A percentile compares a stretch with the other conserved stretches of the same genome.
These are phyloP conservation scores for Lachnellula willkommii DNA, from an alignment of 2,329 filamentous ascomycete genomes.

Conservation along the genomic window DNA sequence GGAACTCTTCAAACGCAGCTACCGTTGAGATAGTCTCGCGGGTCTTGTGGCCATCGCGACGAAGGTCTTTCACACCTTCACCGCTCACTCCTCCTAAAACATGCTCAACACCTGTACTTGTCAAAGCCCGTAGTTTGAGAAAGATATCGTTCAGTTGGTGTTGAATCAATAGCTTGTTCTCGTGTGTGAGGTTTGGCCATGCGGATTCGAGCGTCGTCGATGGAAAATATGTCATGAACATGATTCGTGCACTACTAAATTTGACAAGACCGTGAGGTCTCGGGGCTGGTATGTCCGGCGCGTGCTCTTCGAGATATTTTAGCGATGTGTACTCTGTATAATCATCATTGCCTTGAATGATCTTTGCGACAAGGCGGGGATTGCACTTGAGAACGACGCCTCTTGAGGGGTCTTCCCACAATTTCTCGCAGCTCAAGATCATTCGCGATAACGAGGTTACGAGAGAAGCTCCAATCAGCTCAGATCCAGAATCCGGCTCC, in stretches of 20 bases:
- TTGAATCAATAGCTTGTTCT: conserved; percentile 12
- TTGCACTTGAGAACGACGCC: conserved; percentile 14
- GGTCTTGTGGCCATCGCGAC: conserved; percentile 4
- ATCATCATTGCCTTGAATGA: conserved; percentile 7
- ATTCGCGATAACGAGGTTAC: conserved; percentile 3
- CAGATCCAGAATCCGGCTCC: no score
- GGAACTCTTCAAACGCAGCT: no score
- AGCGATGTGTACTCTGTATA: conserved; percentile 13
- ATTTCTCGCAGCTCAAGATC: conserved; percentile 6
- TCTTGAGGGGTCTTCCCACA: conserved; percentile 7
- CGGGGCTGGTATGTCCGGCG: conserved; percentile 9
- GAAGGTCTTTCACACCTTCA: conserved; percentile 9
- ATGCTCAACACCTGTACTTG: neutral
- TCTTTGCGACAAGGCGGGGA: conserved; percentile 7
- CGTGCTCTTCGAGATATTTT: conserved; percentile 9
- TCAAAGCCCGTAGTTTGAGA: conserved; percentile 6
- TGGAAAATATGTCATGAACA: conserved; percentile 13
- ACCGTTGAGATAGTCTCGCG: neutral
- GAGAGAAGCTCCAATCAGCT: no score
- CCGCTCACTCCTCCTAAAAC: conserved; percentile 5
- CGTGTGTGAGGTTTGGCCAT: conserved; percentile 7
- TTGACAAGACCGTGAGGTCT: conserved; percentile 13
- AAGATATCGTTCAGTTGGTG: conserved; percentile 7
- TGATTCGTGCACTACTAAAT: conserved; percentile 4
- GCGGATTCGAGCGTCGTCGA: conserved; percentile 7